phyloP scores from a whole-genome alignment of 192 early-diverging fungal species.

The Helicostylum pulchrum region DNA sequence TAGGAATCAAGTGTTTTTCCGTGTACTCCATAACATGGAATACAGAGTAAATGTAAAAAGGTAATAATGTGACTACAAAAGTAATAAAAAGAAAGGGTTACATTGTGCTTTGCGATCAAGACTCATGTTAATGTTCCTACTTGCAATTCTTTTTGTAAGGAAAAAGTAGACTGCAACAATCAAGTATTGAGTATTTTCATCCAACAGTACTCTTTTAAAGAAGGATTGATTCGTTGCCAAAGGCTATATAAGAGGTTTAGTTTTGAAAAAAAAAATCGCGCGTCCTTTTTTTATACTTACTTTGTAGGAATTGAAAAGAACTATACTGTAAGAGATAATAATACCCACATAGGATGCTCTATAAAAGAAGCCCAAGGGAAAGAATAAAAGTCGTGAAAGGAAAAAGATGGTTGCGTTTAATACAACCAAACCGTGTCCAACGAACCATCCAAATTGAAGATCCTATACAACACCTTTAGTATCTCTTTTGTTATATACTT shows the following conservation, averaged over 20 bases:
- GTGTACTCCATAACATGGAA: conserved; percentile 30
- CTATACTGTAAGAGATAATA: conserved; percentile 28
- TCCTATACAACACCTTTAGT: conserved; percentile 3
- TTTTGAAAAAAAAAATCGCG: neutral
- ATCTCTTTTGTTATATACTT: too few species aligned
- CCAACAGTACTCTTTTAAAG: conserved; percentile 22
- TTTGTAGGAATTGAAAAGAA: conserved; percentile 27
- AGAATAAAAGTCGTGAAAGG: conserved; percentile 22
- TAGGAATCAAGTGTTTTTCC: conserved; percentile 11
- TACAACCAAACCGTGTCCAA: conserved; percentile 14
- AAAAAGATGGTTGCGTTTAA: conserved; percentile 14
- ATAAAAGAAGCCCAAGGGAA: conserved; percentile 21
- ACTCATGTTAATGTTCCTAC: conserved; percentile 8
- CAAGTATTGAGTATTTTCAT: conserved; percentile 28
- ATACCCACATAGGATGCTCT: conserved; percentile 15
- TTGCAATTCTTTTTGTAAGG: conserved; percentile 19
- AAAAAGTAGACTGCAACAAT: conserved; percentile 30
- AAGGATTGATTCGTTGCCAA: neutral
- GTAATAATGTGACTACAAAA: conserved; percentile 22
- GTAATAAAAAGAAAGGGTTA: neutral
- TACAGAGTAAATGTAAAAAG: conserved; percentile 25
- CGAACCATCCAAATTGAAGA: conserved; percentile 32
- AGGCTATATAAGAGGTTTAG: neutral
- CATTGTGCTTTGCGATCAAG: neutral
- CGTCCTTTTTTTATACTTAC: conserved; percentile 13